Percentiles rank a stretch among this genome's conserved stretches.
Evolutionary conservation across 306 rosid species (phyloP).

Genomic region (Citrullus amarus): DNA sequence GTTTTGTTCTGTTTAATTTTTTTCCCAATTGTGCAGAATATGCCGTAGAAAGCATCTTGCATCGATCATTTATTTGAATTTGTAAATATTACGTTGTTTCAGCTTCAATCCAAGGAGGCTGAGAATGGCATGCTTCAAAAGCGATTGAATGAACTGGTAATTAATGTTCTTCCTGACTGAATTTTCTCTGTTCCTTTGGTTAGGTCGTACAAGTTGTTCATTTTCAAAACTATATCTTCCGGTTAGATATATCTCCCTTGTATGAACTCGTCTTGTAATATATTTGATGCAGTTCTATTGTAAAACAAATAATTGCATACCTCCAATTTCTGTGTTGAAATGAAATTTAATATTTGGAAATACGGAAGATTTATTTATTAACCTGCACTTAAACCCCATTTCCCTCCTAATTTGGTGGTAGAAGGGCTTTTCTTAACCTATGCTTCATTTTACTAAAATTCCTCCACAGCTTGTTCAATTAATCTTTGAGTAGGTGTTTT

Average conservation of each 20-base stretch:
- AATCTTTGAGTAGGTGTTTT: background rate
- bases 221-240: background rate
- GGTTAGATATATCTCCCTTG: background rate
- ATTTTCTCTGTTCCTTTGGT: background rate
- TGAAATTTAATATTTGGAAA: background rate
- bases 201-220: background rate
- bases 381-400: background rate
- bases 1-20: slow-evolving; percentile 21
- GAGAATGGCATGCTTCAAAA: slow-evolving; percentile 46
- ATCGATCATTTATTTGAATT: slow-evolving; percentile 15
- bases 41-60: background rate
- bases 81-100: slow-evolving; percentile 17
- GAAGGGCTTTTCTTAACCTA: background rate
- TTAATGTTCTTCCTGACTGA: background rate
- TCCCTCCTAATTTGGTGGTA: background rate
- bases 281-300: background rate
- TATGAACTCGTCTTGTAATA: background rate
- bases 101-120: slow-evolving; percentile 60
- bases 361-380: background rate
- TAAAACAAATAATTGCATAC: background rate
- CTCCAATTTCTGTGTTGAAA: background rate
- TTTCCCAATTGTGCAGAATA: background rate
- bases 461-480: background rate
- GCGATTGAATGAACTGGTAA: slow-evolving; percentile 62
- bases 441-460: background rate